phyloP scores from a whole-genome alignment of 352 stramenopile species.

The Globisporangium nodosum region DNA sequence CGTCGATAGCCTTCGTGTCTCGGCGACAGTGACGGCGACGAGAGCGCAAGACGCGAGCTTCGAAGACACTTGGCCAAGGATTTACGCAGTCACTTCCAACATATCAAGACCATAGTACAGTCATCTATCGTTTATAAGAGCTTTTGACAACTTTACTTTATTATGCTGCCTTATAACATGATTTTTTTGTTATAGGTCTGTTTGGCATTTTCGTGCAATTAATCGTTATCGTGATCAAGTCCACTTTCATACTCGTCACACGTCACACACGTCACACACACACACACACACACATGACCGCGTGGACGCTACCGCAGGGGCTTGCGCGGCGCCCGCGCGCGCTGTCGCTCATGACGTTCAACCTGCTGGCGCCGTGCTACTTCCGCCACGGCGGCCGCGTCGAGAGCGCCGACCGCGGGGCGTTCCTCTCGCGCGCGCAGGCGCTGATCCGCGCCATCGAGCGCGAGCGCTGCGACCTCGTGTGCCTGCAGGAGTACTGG shows the following conservation, averaged over 20 bases:
- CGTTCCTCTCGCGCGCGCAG: slow-evolving; percentile 66
- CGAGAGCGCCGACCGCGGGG: slow-evolving; percentile 51
- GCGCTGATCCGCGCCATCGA: slow-evolving; percentile 70
- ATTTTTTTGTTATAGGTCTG: too few species aligned
- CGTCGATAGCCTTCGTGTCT: too few species aligned
- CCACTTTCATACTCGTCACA: too few species aligned
- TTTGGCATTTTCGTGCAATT: too few species aligned
- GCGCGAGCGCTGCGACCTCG: slow-evolving; percentile 62
- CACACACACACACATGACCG: neutral
- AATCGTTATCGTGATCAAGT: too few species aligned
- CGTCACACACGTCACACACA: neutral
- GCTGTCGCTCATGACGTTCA: slow-evolving; percentile 86
- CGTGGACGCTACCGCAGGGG: slow-evolving; percentile 24
- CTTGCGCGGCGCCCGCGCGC: slow-evolving; percentile 20
- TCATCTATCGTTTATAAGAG: too few species aligned
- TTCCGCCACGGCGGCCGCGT: slow-evolving; percentile 75
- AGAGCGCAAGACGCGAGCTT: too few species aligned
- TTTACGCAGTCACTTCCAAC: neutral
- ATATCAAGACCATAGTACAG: too few species aligned
- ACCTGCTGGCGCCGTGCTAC: slow-evolving; percentile 84
- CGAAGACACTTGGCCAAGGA: neutral
- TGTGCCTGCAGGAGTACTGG: slow-evolving; percentile 86
- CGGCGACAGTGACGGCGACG: too few species aligned
- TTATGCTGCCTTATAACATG: too few species aligned
- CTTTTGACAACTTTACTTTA: too few species aligned